These are phyloP conservation scores for Caloboletus firmus DNA, from an alignment of 1,284 basidiomycete species.

Conservation along the genomic window DNA sequence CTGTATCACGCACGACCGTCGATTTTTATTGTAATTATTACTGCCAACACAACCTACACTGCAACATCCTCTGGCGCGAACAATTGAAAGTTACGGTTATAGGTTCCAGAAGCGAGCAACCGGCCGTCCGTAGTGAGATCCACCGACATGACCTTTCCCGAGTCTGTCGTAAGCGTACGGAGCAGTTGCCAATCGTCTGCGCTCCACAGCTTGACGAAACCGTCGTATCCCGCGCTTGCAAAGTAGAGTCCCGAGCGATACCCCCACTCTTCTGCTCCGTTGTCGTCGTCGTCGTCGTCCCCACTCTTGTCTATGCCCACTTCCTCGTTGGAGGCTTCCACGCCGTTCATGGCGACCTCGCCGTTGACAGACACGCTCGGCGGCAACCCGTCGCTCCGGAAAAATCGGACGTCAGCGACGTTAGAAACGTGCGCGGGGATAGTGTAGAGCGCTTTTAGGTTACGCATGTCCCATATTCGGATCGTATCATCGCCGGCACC, in stretches of 20 bases:
- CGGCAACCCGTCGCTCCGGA: constrained; percentile 54
- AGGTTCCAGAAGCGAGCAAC: constrained; percentile 86
- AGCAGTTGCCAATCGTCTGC: constrained; percentile 98
- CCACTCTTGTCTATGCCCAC: constrained; percentile 31
- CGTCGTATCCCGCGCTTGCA: constrained; percentile 93
- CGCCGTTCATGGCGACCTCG: constrained; percentile 41
- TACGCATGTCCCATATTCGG: constrained; percentile 97
- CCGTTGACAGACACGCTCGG: constrained; percentile 32
- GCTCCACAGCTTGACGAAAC: constrained; percentile 94
- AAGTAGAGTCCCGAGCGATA: constrained; percentile 89
- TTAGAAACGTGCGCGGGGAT: constrained; percentile 96
- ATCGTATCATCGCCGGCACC: constrained; percentile 97
- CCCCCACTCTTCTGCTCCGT: constrained; percentile 56
- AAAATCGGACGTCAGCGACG: constrained; percentile 94
- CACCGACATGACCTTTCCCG: constrained; percentile 97
- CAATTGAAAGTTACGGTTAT: constrained; percentile 91
- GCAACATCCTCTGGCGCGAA: constrained; percentile 69
- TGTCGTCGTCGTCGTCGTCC: constrained; percentile 33
- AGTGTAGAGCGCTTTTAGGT: constrained; percentile 88
- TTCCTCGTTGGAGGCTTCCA: constrained; percentile 15
- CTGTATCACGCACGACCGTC: constrained; percentile 17
- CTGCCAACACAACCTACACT: constrained; percentile 26
- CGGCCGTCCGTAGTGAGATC: constrained; percentile 84
- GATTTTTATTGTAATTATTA: constrained; percentile 27
- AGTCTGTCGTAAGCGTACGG: constrained; percentile 86